Base-by-base conservation (phyloP, 169 alveolate species). In the Cryptosporidium sp. region DNA sequence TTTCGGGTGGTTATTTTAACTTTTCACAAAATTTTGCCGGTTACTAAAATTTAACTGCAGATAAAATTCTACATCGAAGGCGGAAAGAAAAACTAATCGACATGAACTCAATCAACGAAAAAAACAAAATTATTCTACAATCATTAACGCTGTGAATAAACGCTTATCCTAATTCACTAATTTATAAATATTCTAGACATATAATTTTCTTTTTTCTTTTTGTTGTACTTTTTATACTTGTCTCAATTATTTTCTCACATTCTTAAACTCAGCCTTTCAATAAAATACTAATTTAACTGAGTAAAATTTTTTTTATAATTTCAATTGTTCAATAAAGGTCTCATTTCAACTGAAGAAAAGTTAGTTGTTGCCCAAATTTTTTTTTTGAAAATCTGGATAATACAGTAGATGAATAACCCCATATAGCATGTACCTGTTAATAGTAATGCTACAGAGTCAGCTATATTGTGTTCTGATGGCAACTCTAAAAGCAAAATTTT, bases 261-360 rank as follows among this genome's bases (percentile, higher is more conserved):
- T 14, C 18, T 1, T 21, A 56, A 56, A 8, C 23, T 26, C 14
- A n/a, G 26, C n/a, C 1, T 56, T 21, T 12, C 35, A 23, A 23
- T 37, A 37, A 21, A 56, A 3, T 21, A 29, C 35, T n/a, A 56
- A 56, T 56, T 14, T 31, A 65, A 65, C 2, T 4, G 72, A 60
- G 37, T 16, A 12, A n/a, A n/a, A 16, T 26, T 1, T 48, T 48
- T 48, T 14, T 10, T 23, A 23, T n/a, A 26, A 12, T 7, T 7
- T 61, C 35, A 73, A 37, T 60, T 73, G 14, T 60, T 80, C 44
- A 80, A 44, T 23, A 80, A 35, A 16, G 87, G 87, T 62, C 67
- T 80, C 87, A 80, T 80, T 37, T 80, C 87, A 26, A 80, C 75
- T 7, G 87, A 80, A 26, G 80, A 45, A 60, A 80, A 80, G 12